Evolutionary conservation across 805 yeast species (phyloP).

Genomic region (Wickerhamiella alocasiicola): DNA sequence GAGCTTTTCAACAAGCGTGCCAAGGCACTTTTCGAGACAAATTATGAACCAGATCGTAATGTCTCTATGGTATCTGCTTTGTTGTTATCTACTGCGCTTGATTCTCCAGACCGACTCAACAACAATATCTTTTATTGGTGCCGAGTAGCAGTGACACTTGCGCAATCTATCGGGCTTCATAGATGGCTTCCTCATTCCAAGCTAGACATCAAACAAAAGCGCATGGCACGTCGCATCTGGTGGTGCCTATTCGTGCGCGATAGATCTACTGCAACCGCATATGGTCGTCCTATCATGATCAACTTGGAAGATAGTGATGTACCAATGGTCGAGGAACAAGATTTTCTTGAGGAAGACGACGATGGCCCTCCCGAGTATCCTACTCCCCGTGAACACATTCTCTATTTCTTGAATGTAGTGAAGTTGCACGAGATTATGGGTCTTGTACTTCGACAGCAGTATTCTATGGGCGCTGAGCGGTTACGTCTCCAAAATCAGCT

Average conservation of each 20-base stretch:
- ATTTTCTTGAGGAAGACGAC: conserved; percentile 45
- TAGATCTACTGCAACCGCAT: conserved; percentile 53
- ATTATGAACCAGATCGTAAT: conserved; percentile 53
- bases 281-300: conserved; percentile 59
- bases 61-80: conserved; percentile 48
- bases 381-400: conserved; percentile 37
- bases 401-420: conserved; percentile 48
- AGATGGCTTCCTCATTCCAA: conserved; percentile 32
- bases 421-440: conserved; percentile 62
- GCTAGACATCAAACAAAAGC: conserved; percentile 32
- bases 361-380: conserved; percentile 26
- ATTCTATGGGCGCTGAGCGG: conserved; percentile 53
- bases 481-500: conserved; percentile 31
- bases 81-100: conserved; percentile 59
- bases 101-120: conserved; percentile 56
- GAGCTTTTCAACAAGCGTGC: conserved; percentile 58
- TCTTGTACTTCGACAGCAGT: conserved; percentile 54
- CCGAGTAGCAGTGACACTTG: conserved; percentile 53
- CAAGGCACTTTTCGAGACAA: conserved; percentile 59
- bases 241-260: conserved; percentile 69
- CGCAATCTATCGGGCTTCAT: conserved; percentile 69
- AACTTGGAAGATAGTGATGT: conserved; percentile 66
- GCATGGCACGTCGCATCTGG: conserved; percentile 57
- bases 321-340: conserved; percentile 54
- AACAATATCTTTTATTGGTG: conserved; percentile 60